Evolutionary conservation across 1,139 yeast genomes (phyloP).

Genomic region (Kazachstania sp.): DNA sequence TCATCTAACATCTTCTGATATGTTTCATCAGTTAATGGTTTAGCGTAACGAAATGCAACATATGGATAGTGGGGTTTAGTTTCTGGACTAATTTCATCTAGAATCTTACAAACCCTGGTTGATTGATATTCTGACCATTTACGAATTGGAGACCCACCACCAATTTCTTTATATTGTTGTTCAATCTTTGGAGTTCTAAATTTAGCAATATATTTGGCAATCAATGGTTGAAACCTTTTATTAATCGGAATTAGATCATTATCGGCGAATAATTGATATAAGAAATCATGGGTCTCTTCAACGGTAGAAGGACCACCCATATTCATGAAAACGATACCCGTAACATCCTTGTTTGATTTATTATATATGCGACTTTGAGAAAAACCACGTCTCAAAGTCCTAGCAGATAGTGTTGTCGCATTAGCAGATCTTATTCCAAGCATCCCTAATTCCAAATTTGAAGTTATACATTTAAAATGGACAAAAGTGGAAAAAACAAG

Average conservation of each 20-base stretch:
- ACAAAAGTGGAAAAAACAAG: background rate
- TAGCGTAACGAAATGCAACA: conserved; percentile 91
- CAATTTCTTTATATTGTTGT: conserved; percentile 73
- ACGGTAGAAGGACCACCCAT: conserved; percentile 98
- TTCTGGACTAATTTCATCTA: conserved; percentile 68
- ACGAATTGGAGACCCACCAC: conserved; percentile 95
- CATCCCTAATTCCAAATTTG: background rate
- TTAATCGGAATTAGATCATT: conserved; percentile 81
- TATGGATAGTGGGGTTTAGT: conserved; percentile 95
- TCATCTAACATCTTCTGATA: conserved; percentile 64
- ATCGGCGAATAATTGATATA: conserved; percentile 67
- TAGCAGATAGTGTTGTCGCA: background rate
- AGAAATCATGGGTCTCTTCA: conserved; percentile 73
- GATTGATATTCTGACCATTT: conserved; percentile 91
- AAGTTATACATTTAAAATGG: background rate
- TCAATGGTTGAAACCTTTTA: conserved; percentile 56
- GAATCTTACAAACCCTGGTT: conserved; percentile 63
- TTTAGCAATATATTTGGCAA: conserved; percentile 73
- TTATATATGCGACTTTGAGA: background rate
- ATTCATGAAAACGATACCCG: conserved; percentile 79
- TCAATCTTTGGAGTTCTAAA: conserved; percentile 85
- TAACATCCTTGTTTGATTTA: conserved; percentile 8
- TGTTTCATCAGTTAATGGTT: conserved; percentile 82
- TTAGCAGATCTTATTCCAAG: background rate
- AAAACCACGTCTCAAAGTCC: background rate